These are phyloP conservation scores for Dendrobium huoshanense DNA, from an alignment of 106 monocot species.

Conservation along the genomic window DNA sequence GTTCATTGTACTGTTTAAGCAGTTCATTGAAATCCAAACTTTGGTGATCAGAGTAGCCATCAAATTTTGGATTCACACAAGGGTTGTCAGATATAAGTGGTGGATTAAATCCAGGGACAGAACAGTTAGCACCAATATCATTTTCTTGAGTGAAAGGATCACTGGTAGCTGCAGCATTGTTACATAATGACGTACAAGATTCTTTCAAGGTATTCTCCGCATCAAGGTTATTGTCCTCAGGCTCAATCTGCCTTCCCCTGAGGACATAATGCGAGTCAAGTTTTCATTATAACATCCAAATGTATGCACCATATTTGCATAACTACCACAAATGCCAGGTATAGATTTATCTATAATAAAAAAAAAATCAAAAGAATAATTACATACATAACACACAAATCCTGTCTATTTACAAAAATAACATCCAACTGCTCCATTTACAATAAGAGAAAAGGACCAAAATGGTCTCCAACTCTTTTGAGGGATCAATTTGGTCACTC, in stretches of 20 bases:
- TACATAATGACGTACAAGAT: neutral
- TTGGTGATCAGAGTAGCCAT: constrained; percentile 22
- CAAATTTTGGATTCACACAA: neutral
- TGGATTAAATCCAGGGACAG: constrained; percentile 12
- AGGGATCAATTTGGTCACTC: too few species aligned
- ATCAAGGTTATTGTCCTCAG: neutral
- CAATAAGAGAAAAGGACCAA: neutral
- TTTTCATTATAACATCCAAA: neutral
- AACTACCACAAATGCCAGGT: neutral
- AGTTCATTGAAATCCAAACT: constrained; percentile 31
- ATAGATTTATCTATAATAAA: constrained; percentile 1
- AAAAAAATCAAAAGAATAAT: neutral
- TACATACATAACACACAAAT: too few species aligned
- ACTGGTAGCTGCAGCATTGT: constrained; percentile 13
- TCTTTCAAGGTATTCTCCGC: constrained; percentile 9
- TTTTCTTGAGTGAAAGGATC: constrained; percentile 18
- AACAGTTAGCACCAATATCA: constrained; percentile 1
- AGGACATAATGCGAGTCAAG: constrained; percentile 3
- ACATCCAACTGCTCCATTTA: too few species aligned
- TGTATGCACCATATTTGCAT: neutral
- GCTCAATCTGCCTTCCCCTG: constrained; percentile 20
- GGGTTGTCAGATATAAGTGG: neutral
- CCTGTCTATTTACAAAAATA: too few species aligned
- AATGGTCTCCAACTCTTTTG: neutral
- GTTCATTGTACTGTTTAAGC: constrained; percentile 55